Base-by-base conservation (phyloP, 345 rosid species). In the Gossypium stocksii region DNA sequence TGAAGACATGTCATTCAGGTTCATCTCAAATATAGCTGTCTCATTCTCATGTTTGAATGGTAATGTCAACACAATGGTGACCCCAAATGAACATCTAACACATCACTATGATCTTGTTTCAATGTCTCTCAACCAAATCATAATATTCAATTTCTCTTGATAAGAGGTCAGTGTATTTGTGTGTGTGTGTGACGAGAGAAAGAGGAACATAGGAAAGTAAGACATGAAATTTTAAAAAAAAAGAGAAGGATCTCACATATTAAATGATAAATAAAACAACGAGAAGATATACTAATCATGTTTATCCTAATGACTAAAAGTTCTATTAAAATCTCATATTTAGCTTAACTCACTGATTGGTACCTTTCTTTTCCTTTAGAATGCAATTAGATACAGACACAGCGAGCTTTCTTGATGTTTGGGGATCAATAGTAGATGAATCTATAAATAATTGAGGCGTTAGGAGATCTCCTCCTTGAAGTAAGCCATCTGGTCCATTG, bases 371-470 rank as follows among this genome's bases (percentile, higher is more conserved):
- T 66, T 82, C 89, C 78, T 82, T 87, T 76, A 92, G 67, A 82
- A 44, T 46, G 79, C 87, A 87, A 9, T 81, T 80, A 74, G 97
- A 87, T 74, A 89, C 85, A 51, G 87, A 80, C 3, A 74, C 80
- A 60, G 93, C 84, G 75, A 94, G 72, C 78, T 85, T 92, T 74
- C 97, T 86, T 9, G 98, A 92, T 9, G 90, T 88, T 68, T 87
- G 93, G 68, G 97, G 95, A 87, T 92, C 95, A 85, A 94, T 86
- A 60, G 97, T 94, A 59, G 98, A 94, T 61, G 97, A 94, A 81
- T 94, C 93, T 73, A 94, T 89, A 13, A 94, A 85, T 80, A 92
- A 75, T 79, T 74, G 70, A 1, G 98, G 89, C 75, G 86, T 82
- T 66, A 90, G 79, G 56, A 79, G 70, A 78, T 83, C 89, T 77